Evolutionary conservation across 1,139 yeast species (phyloP), one percentile per base, ranked within the genome.

Genomic region (Lodderomyces theae): DNA sequence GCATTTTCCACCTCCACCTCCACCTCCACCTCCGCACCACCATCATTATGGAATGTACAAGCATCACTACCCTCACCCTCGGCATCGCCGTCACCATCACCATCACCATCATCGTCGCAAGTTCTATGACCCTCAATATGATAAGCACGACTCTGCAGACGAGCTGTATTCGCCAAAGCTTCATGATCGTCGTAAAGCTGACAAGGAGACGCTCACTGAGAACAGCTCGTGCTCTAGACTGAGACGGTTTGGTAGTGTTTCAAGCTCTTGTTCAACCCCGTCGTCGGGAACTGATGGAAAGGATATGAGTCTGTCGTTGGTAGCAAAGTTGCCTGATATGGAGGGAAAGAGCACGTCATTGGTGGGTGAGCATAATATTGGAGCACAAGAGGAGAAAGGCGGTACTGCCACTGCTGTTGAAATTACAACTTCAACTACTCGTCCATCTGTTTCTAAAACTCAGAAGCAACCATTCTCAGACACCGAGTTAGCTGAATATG

Each of bases 401-500:
- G 9, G 10, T 8, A 21, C 13, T 32, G 35, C 7, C n/a, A n/a
- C n/a, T n/a, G n/a, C n/a, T n/a, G n/a, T n/a, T n/a, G n/a, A n/a
- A n/a, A n/a, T n/a, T n/a, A n/a, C n/a, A n/a, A n/a, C n/a, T n/a
- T 8, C 26, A 13, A 13, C 26, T 19, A 15, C 24, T 9, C 35
- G 16, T 9, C 21, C 9, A 5, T 10, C n/a, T 16, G 37, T 34
- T 10, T 15, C 22, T n/a, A 22, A 36, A 8, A n/a, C 5, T 5
- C 10, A 15, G 4, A 28, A 5, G 5, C 31, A 28, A 4, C 48
- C 47, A 23, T 49, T 46, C 33, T 33, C 44, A 2, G 45, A 42
- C 35, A 12, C 17, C 7, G 52, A 51, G n/a, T 45, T 53, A 32
- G 38, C 43, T 3, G 42, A 41, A 32, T 51, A 47, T 42, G 76